Conservation (phyloP, 176 grass and related monocot species). For the Carex scoparia region DNA sequence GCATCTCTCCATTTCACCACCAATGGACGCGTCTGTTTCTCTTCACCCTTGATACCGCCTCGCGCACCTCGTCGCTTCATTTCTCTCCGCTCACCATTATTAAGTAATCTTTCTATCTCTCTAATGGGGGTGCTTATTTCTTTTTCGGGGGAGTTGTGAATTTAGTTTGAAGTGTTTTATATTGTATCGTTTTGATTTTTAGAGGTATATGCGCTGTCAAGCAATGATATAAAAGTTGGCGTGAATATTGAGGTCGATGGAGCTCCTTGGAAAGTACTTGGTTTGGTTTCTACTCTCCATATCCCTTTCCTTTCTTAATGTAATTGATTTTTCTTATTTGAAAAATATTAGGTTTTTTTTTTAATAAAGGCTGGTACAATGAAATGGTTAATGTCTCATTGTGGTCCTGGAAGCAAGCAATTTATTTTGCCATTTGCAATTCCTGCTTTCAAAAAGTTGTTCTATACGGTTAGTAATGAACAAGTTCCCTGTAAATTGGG, state of each 20-base stretch:
- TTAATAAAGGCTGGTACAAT: too few species aligned
- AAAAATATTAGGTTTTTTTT: neutral
- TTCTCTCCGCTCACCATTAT: slow-evolving; percentile 14
- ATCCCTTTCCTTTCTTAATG: neutral
- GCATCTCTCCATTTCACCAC: slow-evolving; percentile 45
- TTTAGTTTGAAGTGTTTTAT: neutral
- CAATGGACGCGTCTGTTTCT: slow-evolving; percentile 21
- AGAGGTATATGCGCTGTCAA: slow-evolving; percentile 79
- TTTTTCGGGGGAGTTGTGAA: neutral
- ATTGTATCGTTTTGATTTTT: neutral
- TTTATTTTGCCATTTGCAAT: neutral
- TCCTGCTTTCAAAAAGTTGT: neutral
- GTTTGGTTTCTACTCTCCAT: slow-evolving; percentile 27
- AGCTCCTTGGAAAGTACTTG: slow-evolving; percentile 70
- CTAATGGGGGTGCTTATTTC: neutral
- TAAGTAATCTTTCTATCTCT: neutral
- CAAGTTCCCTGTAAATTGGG: neutral
- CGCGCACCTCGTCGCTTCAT: neutral
- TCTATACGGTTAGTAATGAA: neutral
- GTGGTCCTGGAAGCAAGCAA: too few species aligned
- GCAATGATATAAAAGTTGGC: slow-evolving; percentile 92
- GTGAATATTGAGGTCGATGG: slow-evolving; percentile 81
- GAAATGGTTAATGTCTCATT: neutral
- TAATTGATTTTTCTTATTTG: neutral
- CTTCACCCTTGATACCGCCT: neutral